These are phyloP conservation scores for Taxillus chinensis DNA, from an alignment of 164 flowering plant species.

Conservation along the genomic window DNA sequence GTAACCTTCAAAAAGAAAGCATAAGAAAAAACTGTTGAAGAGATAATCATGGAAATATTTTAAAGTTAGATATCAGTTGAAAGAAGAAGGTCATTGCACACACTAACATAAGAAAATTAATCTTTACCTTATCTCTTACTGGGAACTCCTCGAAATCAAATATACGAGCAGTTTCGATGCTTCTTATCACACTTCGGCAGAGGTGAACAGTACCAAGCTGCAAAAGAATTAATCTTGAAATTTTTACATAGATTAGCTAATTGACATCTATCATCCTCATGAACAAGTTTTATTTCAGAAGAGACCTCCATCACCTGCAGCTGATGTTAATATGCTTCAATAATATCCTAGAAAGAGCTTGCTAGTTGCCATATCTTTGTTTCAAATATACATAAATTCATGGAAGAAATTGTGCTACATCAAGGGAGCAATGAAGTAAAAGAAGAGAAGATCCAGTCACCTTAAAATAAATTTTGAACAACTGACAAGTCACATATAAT, in stretches of 20 bases:
- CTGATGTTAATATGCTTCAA: too few relatives aligned
- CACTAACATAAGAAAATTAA: background rate
- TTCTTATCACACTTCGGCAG: slow-evolving; percentile 94
- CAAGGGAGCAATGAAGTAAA: background rate
- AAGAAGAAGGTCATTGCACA: background rate
- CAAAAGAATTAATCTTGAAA: slow-evolving; percentile 7
- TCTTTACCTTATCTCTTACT: slow-evolving; percentile 70
- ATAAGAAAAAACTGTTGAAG: slow-evolving; percentile 1
- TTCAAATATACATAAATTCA: background rate
- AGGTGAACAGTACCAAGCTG: slow-evolving; percentile 98
- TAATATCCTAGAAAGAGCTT: background rate
- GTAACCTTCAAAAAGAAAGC: slow-evolving; percentile 51
- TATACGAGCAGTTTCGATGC: slow-evolving; percentile 94
- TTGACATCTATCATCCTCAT: too few relatives aligned
- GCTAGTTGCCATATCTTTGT: background rate
- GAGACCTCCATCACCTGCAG: too few relatives aligned
- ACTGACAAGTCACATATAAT: slow-evolving; percentile 89
- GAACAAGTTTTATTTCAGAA: too few relatives aligned
- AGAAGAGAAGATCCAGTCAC: slow-evolving; percentile 18
- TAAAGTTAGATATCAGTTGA: background rate
- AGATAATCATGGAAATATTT: too few relatives aligned
- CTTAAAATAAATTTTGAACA: slow-evolving; percentile 95
- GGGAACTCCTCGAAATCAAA: slow-evolving; percentile 99
- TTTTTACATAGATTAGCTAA: too few relatives aligned
- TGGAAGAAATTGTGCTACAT: background rate